These are phyloP conservation scores for Bertia moriformis DNA, from an alignment of 2,329 filamentous ascomycete genomes.

Conservation along the genomic window DNA sequence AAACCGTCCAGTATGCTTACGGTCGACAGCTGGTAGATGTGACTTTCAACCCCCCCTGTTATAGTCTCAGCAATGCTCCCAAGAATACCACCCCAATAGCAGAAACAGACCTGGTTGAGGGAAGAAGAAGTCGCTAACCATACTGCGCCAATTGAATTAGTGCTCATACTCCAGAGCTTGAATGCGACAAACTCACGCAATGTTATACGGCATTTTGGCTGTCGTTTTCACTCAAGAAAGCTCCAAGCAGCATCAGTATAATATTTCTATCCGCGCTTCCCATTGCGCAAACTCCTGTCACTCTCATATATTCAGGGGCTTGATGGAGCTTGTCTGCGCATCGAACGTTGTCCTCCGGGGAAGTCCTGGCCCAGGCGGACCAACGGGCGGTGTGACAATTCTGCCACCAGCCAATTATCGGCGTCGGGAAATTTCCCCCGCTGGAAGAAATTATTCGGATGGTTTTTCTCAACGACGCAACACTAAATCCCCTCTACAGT, in stretches of 20 bases:
- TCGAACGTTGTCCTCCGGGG: neutral
- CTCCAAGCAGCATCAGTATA: neutral
- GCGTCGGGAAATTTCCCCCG: neutral
- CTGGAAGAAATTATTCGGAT: neutral
- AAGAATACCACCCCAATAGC: no score
- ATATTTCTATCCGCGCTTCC: neutral
- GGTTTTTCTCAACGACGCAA: no score
- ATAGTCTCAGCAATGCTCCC: neutral
- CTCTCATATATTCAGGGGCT: no score
- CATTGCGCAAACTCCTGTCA: neutral
- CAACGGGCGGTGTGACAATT: neutral
- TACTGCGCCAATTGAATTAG: conserved; percentile 57
- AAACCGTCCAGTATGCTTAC: neutral
- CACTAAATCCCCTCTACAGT: no score
- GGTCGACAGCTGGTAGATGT: neutral
- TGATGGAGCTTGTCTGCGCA: no score
- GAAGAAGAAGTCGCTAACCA: conserved; percentile 99
- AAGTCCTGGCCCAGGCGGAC: neutral
- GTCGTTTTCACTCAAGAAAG: neutral
- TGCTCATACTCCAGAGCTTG: conserved; percentile 26
- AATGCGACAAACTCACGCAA: neutral
- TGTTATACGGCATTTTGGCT: neutral
- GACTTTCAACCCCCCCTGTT: conserved; percentile 1
- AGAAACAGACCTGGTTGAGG: conserved; percentile 92
- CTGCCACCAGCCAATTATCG: neutral